Conservation (phyloP, 768 basidiomycete genomes). For the Galerina marginata region DNA sequence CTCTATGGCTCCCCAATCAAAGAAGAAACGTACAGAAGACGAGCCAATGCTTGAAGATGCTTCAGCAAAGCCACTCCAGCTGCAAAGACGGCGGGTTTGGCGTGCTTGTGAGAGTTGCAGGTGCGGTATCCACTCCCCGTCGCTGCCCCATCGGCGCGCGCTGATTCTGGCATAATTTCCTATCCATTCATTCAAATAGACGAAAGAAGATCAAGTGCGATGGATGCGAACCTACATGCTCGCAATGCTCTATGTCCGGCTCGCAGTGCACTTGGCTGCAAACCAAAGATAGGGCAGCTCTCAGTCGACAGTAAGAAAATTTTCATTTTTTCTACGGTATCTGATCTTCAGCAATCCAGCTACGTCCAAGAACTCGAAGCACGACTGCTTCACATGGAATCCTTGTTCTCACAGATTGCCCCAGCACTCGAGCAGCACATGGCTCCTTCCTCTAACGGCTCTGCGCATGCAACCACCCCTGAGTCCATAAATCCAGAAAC, state of each 20-base stretch:
- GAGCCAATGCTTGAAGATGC: conserved; percentile 62
- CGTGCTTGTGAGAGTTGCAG: conserved; percentile 90
- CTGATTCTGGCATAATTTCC: conserved; percentile 18
- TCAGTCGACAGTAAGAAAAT: conserved; percentile 82
- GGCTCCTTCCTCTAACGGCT: conserved; percentile 56
- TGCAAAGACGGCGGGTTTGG: conserved; percentile 85
- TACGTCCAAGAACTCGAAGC: conserved; percentile 94
- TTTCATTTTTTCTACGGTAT: conserved; percentile 9
- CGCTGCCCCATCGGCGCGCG: conserved; percentile 20
- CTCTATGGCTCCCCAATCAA: conserved; percentile 59
- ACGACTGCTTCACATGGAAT: conserved; percentile 86
- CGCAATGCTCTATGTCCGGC: conserved; percentile 76
- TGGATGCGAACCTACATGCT: conserved; percentile 85
- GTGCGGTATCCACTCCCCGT: conserved; percentile 45
- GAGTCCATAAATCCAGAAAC: conserved; percentile 39
- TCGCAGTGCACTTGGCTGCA: conserved; percentile 89
- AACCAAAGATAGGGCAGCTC: conserved; percentile 88
- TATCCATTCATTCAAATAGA: conserved; percentile 42
- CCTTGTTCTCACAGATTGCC: conserved; percentile 80
- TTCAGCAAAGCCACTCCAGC: conserved; percentile 72
- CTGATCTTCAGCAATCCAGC: conserved; percentile 42
- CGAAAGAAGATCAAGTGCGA: conserved; percentile 96
- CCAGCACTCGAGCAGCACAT: conserved; percentile 75
- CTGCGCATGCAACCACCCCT: conserved; percentile 36
- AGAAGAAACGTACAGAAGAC: conserved; percentile 77